Conservation (phyloP, 2,329 filamentous ascomycete species). For the Diaporthe velutina region DNA sequence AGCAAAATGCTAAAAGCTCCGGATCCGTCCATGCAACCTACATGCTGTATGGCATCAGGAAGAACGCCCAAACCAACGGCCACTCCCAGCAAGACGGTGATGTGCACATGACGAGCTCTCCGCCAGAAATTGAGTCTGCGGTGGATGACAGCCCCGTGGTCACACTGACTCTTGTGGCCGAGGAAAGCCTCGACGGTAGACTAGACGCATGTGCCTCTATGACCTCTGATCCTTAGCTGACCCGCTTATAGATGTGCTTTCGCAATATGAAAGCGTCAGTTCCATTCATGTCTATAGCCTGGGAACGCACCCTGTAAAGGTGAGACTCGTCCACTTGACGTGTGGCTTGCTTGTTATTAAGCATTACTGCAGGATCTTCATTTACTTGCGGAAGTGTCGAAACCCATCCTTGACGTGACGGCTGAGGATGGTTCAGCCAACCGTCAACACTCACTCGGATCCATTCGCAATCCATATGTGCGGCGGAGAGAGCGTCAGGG, state of each 20-base stretch:
- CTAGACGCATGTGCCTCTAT: background rate
- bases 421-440: slow-evolving; percentile 70
- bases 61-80: slow-evolving; percentile 47
- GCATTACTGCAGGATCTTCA: slow-evolving; percentile 67
- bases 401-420: slow-evolving; percentile 70
- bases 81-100: slow-evolving; percentile 66
- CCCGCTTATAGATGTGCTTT: slow-evolving; percentile 68
- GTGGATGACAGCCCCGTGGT: slow-evolving; percentile 66
- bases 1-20: slow-evolving; percentile 80
- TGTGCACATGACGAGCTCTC: slow-evolving; percentile 78
- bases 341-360: slow-evolving; percentile 22
- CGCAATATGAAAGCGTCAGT: slow-evolving; percentile 77
- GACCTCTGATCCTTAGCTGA: slow-evolving; percentile 34
- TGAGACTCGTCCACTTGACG: slow-evolving; percentile 45
- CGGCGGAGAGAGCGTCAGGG: slow-evolving; percentile 61
- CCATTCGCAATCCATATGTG: slow-evolving; percentile 81
- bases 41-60: slow-evolving; percentile 80
- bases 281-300: slow-evolving; percentile 92
- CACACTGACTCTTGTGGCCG: slow-evolving; percentile 75
- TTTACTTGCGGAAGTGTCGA: slow-evolving; percentile 76
- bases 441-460: slow-evolving; percentile 74
- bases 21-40: slow-evolving; percentile 93
- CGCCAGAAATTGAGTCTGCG: slow-evolving; percentile 64
- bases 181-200: slow-evolving; percentile 79
- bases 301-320: slow-evolving; percentile 76